A percentile compares a stretch with the other conserved stretches of the same genome.
phyloP scores from a whole-genome alignment of 2,329 filamentous ascomycete species.

The Claviceps pazoutovae region DNA sequence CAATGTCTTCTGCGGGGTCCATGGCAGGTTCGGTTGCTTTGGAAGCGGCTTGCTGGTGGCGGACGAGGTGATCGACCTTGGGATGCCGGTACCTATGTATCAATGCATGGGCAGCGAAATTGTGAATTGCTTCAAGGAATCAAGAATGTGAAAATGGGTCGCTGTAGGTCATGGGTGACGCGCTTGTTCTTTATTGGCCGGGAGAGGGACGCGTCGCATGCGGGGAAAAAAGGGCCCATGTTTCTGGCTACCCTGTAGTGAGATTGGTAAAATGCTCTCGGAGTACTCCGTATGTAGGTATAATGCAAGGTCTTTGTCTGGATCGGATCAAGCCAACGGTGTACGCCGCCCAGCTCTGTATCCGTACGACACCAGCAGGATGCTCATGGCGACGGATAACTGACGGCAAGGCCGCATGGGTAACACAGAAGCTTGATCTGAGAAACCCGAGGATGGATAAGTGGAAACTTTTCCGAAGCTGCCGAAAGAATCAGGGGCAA shows the following conservation, averaged over 20 bases:
- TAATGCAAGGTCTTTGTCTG: too few species aligned
- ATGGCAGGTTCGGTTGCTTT: slow-evolving; percentile 11
- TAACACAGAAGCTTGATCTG: neutral
- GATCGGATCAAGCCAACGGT: too few species aligned
- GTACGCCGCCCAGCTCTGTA: too few species aligned
- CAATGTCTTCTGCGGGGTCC: slow-evolving; percentile 15
- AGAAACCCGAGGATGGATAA: neutral
- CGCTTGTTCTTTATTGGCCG: neutral
- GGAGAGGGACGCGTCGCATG: neutral
- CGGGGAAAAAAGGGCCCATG: neutral
- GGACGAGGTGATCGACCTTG: neutral
- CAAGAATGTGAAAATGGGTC: neutral
- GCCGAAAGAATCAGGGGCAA: too few species aligned
- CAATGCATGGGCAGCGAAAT: slow-evolving; percentile 8
- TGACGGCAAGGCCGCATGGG: neutral
- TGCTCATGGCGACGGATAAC: neutral
- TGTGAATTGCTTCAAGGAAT: neutral
- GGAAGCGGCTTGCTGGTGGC: neutral
- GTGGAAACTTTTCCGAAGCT: too few species aligned
- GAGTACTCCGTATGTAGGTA: too few species aligned
- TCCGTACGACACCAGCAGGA: neutral
- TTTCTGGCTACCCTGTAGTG: neutral
- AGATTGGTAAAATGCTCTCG: neutral
- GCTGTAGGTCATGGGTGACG: neutral
- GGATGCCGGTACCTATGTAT: neutral